phyloP scores from a whole-genome alignment of 345 rosid genomes.

The Gynandropsis gynandra region DNA sequence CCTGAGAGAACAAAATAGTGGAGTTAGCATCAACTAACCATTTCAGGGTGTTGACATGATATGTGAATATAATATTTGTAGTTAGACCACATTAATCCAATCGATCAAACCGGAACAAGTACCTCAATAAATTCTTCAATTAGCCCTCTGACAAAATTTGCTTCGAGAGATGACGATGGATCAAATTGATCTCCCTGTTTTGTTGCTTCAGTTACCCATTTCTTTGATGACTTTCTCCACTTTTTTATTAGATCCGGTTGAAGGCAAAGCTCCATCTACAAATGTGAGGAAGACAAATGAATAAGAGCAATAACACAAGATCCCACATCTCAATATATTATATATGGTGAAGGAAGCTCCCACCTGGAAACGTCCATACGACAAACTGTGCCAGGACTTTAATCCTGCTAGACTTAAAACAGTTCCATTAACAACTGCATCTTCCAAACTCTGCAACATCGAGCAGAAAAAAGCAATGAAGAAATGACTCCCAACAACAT shows the following conservation, averaged over 20 bases:
- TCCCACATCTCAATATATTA: slow-evolving; percentile 1
- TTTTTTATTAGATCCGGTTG: slow-evolving; percentile 76
- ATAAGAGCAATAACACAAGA: slow-evolving; percentile 12
- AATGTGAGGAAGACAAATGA: slow-evolving; percentile 19
- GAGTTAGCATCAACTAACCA: background rate
- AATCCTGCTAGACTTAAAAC: slow-evolving; percentile 78
- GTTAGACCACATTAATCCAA: slow-evolving; percentile 10
- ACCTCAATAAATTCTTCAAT: slow-evolving; percentile 92
- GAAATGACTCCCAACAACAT: slow-evolving; percentile 9
- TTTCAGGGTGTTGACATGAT: background rate
- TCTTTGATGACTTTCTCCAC: slow-evolving; percentile 80
- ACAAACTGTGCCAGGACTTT: slow-evolving; percentile 84
- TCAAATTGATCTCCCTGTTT: slow-evolving; percentile 52
- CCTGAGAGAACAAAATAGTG: slow-evolving; percentile 36
- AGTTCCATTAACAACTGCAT: slow-evolving; percentile 77
- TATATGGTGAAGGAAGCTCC: slow-evolving; percentile 2
- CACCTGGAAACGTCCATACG: slow-evolving; percentile 96
- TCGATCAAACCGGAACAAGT: slow-evolving; percentile 14
- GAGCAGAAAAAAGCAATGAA: slow-evolving; percentile 12
- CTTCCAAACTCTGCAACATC: slow-evolving; percentile 85
- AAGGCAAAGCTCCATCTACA: slow-evolving; percentile 89
- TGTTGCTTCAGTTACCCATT: slow-evolving; percentile 60
- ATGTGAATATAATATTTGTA: background rate
- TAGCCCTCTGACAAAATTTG: slow-evolving; percentile 70
- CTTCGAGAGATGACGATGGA: slow-evolving; percentile 57